A percentile compares a stretch with the other conserved stretches of the same genome.
phyloP scores from a whole-genome alignment of 345 rosid species.

The Eucalyptus leucophloia region DNA sequence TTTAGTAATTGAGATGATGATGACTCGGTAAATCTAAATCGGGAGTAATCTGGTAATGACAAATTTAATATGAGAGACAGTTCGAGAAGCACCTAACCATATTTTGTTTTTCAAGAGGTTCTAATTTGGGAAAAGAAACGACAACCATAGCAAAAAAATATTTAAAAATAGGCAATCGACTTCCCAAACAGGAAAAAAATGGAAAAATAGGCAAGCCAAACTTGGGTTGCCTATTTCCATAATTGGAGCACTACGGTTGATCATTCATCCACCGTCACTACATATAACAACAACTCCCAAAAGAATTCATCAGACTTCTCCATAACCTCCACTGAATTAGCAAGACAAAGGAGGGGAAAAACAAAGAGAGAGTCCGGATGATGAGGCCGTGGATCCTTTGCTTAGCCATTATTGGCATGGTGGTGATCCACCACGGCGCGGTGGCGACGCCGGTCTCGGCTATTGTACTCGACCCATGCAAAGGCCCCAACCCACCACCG shows the following conservation, averaged over 20 bases:
- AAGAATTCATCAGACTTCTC: not conserved
- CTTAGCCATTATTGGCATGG: not conserved
- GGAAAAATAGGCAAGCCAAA: not conserved
- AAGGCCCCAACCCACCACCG: not conserved
- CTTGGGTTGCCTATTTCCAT: not conserved
- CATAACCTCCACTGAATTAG: not conserved
- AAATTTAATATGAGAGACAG: not conserved
- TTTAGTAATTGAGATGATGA: not conserved
- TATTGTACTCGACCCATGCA: not conserved
- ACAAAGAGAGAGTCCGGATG: not conserved
- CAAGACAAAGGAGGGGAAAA: not conserved
- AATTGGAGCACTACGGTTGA: not conserved
- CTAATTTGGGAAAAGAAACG: not conserved
- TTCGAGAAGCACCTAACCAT: not conserved
- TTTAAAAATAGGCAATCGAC: not conserved
- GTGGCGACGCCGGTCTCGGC: not conserved
- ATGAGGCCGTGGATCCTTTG: not conserved
- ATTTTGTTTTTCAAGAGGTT: not conserved
- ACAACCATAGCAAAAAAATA: not conserved
- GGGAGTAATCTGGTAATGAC: not conserved
- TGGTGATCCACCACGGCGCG: not conserved
- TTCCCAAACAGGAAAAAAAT: not conserved
- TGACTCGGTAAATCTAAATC: not conserved
- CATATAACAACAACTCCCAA: not conserved
- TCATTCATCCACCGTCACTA: not conserved